Conservation (phyloP, 2,329 filamentous ascomycete species). For the Fusarium nelsonii region DNA sequence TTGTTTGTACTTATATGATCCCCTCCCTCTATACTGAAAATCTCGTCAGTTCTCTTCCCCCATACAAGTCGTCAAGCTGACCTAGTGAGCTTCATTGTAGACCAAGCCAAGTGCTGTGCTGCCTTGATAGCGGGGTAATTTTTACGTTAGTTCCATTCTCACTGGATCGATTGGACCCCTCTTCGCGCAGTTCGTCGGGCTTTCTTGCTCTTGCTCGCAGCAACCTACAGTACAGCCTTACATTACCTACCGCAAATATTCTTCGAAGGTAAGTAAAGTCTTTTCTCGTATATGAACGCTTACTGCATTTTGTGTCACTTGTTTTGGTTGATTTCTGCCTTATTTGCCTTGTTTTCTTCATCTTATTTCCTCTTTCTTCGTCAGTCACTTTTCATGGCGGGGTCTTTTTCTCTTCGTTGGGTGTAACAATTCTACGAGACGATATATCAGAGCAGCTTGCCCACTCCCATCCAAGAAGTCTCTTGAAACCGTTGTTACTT, state of each 20-base stretch:
- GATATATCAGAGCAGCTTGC: constrained; percentile 25
- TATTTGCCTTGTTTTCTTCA: constrained; percentile 22
- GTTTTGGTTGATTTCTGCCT: constrained; percentile 35
- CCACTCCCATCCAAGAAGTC: neutral
- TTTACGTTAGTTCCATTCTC: constrained; percentile 36
- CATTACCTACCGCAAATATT: constrained; percentile 36
- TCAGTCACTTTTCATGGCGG: constrained; percentile 27
- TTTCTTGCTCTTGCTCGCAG: constrained; percentile 42
- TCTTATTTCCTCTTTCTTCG: constrained; percentile 3
- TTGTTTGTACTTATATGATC: neutral
- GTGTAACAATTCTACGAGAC: constrained; percentile 30
- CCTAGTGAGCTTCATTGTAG: neutral
- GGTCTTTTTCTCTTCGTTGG: constrained; percentile 26
- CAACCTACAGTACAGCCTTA: constrained; percentile 31
- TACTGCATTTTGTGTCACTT: constrained; percentile 35
- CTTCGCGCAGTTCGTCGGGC: constrained; percentile 26
- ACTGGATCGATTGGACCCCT: constrained; percentile 45
- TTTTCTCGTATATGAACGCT: constrained; percentile 30
- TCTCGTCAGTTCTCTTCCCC: neutral
- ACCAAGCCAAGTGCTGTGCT: constrained; percentile 13
- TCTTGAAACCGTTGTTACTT: neutral
- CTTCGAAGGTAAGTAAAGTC: constrained; percentile 45
- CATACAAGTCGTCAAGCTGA: neutral
- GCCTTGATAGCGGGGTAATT: constrained; percentile 47
- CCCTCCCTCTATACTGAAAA: neutral